Conservation (phyloP, 2,329 filamentous ascomycete genomes). For the Pseudocercospora fijiensis region DNA sequence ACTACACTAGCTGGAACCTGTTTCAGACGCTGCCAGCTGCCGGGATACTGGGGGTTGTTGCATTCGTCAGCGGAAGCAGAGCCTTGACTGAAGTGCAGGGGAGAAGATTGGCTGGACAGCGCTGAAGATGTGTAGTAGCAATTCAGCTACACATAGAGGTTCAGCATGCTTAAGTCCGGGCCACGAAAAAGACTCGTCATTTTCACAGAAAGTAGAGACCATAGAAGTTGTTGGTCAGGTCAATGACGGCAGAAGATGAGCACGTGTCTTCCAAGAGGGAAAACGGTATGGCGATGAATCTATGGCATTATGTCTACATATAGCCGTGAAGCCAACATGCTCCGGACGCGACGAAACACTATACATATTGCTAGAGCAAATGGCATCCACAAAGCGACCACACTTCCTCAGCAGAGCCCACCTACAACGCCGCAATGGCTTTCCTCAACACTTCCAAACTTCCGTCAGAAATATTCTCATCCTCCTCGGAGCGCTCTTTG, state of each 20-base stretch:
- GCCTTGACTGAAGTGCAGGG: conserved; percentile 91
- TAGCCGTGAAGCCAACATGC: not conserved
- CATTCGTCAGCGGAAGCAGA: conserved; percentile 83
- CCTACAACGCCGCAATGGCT: conserved; percentile 56
- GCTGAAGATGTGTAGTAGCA: conserved; percentile 43
- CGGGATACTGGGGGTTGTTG: conserved; percentile 64
- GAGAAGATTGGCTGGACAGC: conserved; percentile 71
- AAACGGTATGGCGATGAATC: not conserved
- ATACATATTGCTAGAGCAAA: not conserved
- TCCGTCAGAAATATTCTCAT: conserved; percentile 47
- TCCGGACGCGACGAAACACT: not conserved
- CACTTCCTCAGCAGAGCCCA: not conserved
- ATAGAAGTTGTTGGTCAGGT: not conserved
- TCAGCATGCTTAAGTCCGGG: not conserved
- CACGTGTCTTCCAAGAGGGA: not conserved
- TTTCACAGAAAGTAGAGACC: not conserved
- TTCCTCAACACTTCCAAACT: conserved; percentile 58
- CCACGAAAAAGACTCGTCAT: not conserved
- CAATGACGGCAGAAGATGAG: not conserved
- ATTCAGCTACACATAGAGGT: not conserved
- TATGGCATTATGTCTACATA: not conserved
- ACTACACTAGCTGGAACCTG: conserved; percentile 88
- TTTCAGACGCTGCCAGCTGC: conserved; percentile 83
- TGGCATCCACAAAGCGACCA: not conserved
- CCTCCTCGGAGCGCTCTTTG: conserved; percentile 49